phyloP scores from a whole-genome alignment of 2,329 filamentous ascomycete genomes.

The Tympanopsis confertula region DNA sequence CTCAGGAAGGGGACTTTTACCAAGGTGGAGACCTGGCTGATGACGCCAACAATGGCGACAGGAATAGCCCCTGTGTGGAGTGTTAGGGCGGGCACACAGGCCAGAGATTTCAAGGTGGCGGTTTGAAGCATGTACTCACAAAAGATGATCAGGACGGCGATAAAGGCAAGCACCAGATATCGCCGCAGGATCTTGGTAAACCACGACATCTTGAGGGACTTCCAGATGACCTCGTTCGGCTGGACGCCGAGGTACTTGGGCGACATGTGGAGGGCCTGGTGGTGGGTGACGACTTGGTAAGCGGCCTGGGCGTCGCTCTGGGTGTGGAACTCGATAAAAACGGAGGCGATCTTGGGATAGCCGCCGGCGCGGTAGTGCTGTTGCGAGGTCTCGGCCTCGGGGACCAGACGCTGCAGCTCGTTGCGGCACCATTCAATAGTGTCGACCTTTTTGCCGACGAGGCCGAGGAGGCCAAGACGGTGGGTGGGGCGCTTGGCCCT shows the following conservation, averaged over 20 bases:
- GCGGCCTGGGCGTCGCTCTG: conserved; percentile 79
- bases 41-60: conserved; percentile 68
- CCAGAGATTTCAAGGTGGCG: too few species aligned
- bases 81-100: too few species aligned
- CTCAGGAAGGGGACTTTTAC: conserved; percentile 52
- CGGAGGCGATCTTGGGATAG: conserved; percentile 57
- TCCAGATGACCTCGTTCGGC: conserved; percentile 80
- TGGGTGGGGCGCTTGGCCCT: conserved; percentile 68
- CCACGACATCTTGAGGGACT: conserved; percentile 71
- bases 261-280: conserved; percentile 76
- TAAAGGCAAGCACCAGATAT: conserved; percentile 58
- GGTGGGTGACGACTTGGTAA: conserved; percentile 76
- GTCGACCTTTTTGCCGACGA: conserved; percentile 84
- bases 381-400: conserved; percentile 59
- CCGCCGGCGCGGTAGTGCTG: conserved; percentile 53
- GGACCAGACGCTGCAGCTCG: conserved; percentile 65
- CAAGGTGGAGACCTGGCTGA: conserved; percentile 73
- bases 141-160: conserved; percentile 72
- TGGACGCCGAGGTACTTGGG: conserved; percentile 75
- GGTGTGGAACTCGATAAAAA: conserved; percentile 81
- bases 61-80: conserved; percentile 38
- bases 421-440: conserved; percentile 81
- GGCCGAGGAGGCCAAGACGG: conserved; percentile 52
- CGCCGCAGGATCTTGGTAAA: conserved; percentile 70
- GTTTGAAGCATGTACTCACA: conserved; percentile 51